phyloP scores from a whole-genome alignment of 257 asterid genomes.

The Solanum megistacrolobum region DNA sequence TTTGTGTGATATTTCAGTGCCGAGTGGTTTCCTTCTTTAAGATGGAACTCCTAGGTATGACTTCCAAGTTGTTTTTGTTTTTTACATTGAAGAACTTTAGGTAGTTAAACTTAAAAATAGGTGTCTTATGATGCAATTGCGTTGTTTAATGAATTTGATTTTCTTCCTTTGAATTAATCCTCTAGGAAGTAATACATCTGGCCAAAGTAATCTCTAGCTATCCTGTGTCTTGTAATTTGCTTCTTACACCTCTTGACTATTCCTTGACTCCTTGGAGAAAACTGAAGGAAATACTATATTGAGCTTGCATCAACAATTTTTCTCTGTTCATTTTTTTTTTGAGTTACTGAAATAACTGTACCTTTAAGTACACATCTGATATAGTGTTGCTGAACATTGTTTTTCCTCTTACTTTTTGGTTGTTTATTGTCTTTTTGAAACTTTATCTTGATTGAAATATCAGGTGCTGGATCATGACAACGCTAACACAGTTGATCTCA shows the following conservation, averaged over 20 bases:
- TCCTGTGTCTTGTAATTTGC: not conserved
- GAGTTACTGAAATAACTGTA: not conserved
- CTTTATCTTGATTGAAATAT: not conserved
- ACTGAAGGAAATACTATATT: not conserved
- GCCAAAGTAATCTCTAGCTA: not conserved
- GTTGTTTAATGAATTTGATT: not conserved
- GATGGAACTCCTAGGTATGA: not conserved
- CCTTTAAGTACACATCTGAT: not conserved
- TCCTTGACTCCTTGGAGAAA: not conserved
- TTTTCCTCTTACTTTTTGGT: not conserved
- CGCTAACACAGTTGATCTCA: constrained; percentile 53
- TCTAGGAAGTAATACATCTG: not conserved
- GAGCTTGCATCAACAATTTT: not conserved
- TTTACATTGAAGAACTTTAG: not conserved
- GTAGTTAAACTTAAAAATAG: not conserved
- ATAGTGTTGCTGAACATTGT: not conserved
- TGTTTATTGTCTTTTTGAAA: not conserved
- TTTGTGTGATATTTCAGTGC: not conserved
- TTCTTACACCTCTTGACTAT: not conserved
- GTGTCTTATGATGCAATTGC: not conserved
- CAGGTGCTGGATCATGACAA: constrained; percentile 46
- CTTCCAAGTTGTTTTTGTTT: not conserved
- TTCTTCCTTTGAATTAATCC: not conserved
- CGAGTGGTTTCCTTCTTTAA: not conserved
- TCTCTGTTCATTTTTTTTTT: not conserved